phyloP scores from a whole-genome alignment of 2,329 filamentous ascomycete genomes.

The Botryotinia convoluta region DNA sequence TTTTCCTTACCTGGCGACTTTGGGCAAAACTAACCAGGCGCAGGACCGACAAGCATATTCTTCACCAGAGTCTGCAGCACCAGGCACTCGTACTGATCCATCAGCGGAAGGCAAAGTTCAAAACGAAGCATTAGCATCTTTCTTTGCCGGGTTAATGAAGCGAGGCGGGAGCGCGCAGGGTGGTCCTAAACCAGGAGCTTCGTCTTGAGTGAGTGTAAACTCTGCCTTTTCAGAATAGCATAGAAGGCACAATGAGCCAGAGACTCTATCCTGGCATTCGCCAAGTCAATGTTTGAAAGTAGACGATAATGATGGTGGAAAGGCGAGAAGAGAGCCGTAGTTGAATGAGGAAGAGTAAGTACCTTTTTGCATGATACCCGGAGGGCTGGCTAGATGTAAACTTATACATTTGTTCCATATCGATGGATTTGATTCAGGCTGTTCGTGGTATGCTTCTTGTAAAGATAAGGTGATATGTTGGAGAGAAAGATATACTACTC shows the following conservation, averaged over 20 bases:
- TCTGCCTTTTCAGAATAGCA: background rate
- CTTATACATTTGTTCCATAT: slow-evolving; percentile 21
- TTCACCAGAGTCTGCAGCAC: slow-evolving; percentile 37
- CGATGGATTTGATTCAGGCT: slow-evolving; percentile 15
- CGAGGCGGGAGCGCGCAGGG: slow-evolving; percentile 41
- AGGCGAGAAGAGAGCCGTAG: background rate
- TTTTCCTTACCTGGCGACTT: slow-evolving; percentile 26
- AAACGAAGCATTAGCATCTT: slow-evolving; percentile 57
- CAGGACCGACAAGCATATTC: slow-evolving; percentile 39
- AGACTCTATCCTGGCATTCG: slow-evolving; percentile 9
- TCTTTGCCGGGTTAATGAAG: slow-evolving; percentile 59
- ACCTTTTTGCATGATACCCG: slow-evolving; percentile 21
- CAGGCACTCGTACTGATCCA: slow-evolving; percentile 30
- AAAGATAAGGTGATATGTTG: slow-evolving; percentile 8
- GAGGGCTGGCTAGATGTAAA: slow-evolving; percentile 20
- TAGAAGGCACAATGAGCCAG: background rate
- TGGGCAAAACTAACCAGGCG: slow-evolving; percentile 6
- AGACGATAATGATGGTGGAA: background rate
- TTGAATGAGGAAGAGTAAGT: background rate
- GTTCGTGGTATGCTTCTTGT: background rate
- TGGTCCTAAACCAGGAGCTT: slow-evolving; percentile 36
- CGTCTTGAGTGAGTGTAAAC: slow-evolving; percentile 20
- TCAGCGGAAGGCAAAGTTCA: slow-evolving; percentile 48
- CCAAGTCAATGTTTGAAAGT: background rate
- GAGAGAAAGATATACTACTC: background rate